Evolutionary conservation across 805 yeast genomes (phyloP).

Genomic region (Candida awuae): DNA sequence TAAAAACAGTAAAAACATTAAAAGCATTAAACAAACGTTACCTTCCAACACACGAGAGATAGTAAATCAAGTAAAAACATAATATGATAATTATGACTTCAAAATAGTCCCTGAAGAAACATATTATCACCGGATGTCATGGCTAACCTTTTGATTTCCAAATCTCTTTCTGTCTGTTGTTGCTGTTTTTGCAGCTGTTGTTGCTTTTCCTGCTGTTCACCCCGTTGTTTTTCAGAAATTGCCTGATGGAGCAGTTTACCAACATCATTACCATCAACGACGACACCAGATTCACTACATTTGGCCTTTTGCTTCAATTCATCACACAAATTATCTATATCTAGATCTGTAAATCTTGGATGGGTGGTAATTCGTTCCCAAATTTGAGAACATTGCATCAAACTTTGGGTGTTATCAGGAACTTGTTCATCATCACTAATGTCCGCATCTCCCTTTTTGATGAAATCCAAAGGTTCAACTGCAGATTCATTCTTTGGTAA

Average conservation of each 20-base stretch:
- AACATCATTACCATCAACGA: conserved; percentile 74
- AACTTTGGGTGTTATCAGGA: conserved; percentile 55
- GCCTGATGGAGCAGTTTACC: conserved; percentile 38
- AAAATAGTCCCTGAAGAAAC: too few relatives aligned
- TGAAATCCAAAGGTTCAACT: background rate
- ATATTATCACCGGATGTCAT: conserved; percentile 2
- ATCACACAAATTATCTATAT: conserved; percentile 85
- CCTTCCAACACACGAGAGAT: too few relatives aligned
- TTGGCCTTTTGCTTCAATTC: conserved; percentile 90
- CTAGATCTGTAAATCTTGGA: conserved; percentile 88
- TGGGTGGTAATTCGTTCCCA: conserved; percentile 96
- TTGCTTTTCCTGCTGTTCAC: background rate
- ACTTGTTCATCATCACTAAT: conserved; percentile 34
- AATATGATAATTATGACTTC: too few relatives aligned
- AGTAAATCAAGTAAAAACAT: too few relatives aligned
- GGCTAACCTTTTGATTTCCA: conserved; percentile 2
- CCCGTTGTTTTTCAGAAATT: conserved; percentile 1
- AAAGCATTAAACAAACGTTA: conserved; percentile 1
- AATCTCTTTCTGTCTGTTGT: background rate
- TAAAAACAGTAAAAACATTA: background rate
- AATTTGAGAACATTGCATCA: conserved; percentile 77
- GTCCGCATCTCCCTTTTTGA: background rate
- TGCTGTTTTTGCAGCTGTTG: background rate
- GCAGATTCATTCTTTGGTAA: background rate
- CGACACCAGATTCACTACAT: conserved; percentile 90